Conservation (phyloP, 208 protist species). For the Blechomonas ayalai region DNA sequence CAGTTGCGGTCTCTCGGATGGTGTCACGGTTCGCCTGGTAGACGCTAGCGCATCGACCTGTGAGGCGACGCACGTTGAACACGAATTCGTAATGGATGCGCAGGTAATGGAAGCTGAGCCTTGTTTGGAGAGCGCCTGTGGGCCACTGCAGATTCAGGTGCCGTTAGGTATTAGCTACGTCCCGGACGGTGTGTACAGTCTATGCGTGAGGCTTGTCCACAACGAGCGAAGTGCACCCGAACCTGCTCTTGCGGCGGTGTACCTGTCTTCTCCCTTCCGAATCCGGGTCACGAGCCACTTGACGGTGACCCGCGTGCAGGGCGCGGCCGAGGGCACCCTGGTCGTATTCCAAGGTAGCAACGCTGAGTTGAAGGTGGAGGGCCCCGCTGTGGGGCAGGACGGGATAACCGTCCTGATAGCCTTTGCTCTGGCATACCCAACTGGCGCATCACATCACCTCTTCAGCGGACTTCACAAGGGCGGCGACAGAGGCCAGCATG, state of each 20-base stretch:
- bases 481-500: no score
- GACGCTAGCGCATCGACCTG: slow-evolving; percentile 11
- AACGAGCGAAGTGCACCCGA: no score
- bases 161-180: slow-evolving; percentile 26
- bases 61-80: slow-evolving; percentile 11
- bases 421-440: slow-evolving; percentile 13
- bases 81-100: slow-evolving; percentile 13
- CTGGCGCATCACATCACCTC: not conserved
- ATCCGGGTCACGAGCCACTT: slow-evolving; percentile 12
- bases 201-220: slow-evolving; percentile 38
- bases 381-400: slow-evolving; percentile 32
- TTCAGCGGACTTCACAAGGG: no score
- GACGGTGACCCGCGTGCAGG: slow-evolving; percentile 12
- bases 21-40: slow-evolving; percentile 36
- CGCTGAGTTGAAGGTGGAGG: slow-evolving; percentile 24
- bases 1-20: slow-evolving; percentile 30
- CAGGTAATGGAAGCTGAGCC: slow-evolving; percentile 13
- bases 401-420: slow-evolving; percentile 30
- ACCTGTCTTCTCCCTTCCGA: slow-evolving; percentile 10
- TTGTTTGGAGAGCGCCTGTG: no score
- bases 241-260: no score
- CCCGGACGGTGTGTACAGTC: slow-evolving; percentile 27
- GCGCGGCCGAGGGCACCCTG: slow-evolving; percentile 9
- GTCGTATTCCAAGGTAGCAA: slow-evolving; percentile 38
- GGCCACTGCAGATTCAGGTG: slow-evolving; percentile 18